Conservation (phyloP, 306 rosid species). For the Citrullus mucosospermus region DNA sequence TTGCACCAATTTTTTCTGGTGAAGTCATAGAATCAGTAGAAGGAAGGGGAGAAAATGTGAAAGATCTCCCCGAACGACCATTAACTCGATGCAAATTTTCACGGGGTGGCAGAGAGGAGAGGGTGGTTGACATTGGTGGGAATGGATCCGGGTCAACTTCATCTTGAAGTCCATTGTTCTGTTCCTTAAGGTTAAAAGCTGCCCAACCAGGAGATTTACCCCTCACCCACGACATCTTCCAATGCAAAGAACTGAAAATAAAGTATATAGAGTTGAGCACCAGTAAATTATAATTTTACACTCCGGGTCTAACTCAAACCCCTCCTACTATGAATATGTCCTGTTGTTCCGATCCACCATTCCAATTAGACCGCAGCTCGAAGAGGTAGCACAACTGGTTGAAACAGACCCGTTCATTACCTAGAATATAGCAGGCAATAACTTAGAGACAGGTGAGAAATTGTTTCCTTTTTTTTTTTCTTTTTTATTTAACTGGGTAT, state of each 20-base stretch:
- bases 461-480: background rate
- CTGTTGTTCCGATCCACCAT: background rate
- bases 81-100: constrained; percentile 16
- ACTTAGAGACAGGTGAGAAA: background rate
- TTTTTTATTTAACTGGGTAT: background rate
- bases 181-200: constrained; percentile 59
- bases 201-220: constrained; percentile 73
- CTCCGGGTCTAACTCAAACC: background rate
- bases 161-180: constrained; percentile 25
- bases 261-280: constrained; percentile 5
- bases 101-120: constrained; percentile 8
- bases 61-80: constrained; percentile 20
- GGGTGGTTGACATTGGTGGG: constrained; percentile 38
- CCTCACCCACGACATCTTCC: constrained; percentile 38
- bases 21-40: constrained; percentile 12
- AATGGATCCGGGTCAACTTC: constrained; percentile 41
- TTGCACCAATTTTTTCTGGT: constrained; percentile 14
- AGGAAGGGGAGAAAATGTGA: constrained; percentile 34
- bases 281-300: background rate
- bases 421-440: background rate
- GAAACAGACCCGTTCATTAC: background rate
- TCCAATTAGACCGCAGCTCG: background rate
- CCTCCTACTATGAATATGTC: background rate
- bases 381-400: background rate
- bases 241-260: background rate